phyloP scores from a whole-genome alignment of 192 early-diverging fungal genomes.

The Paraglomus brasilianum region DNA sequence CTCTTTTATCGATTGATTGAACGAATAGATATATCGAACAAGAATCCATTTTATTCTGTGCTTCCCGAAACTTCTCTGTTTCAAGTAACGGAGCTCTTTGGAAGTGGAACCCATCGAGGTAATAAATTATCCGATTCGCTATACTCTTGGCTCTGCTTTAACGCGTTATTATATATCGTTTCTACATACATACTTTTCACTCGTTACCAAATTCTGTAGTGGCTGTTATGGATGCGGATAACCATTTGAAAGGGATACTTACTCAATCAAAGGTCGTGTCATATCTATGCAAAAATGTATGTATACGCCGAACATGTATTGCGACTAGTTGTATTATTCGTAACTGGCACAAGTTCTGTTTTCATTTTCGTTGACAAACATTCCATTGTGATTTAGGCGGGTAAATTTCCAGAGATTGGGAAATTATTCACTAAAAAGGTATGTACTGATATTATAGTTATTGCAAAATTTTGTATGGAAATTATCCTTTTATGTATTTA shows the following conservation, averaged over 20 bases:
- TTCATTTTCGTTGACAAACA: background rate
- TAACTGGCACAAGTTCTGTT: background rate
- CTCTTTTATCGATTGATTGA: background rate
- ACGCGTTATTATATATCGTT: background rate
- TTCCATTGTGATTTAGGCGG: background rate
- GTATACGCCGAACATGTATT: background rate
- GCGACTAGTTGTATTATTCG: background rate
- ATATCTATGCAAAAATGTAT: constrained; percentile 66
- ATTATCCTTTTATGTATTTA: background rate
- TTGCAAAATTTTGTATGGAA: background rate
- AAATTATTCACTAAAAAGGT: constrained; percentile 47
- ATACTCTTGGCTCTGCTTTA: background rate
- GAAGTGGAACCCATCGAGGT: constrained; percentile 73
- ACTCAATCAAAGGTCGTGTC: constrained; percentile 73
- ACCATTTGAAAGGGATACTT: constrained; percentile 68
- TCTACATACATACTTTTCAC: background rate
- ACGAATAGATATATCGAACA: constrained; percentile 65
- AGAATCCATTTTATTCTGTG: constrained; percentile 83
- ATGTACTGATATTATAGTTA: constrained; percentile 17
- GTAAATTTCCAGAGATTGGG: constrained; percentile 44
- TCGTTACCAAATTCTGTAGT: constrained; percentile 42
- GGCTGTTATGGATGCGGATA: constrained; percentile 64
- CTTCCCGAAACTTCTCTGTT: constrained; percentile 71
- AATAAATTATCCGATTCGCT: constrained; percentile 1
- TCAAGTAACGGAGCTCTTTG: constrained; percentile 71